A percentile compares a stretch with the other conserved stretches of the same genome.
Evolutionary conservation across 1,284 basidiomycete species (phyloP).

Genomic region (Anthracocystis setariae): DNA sequence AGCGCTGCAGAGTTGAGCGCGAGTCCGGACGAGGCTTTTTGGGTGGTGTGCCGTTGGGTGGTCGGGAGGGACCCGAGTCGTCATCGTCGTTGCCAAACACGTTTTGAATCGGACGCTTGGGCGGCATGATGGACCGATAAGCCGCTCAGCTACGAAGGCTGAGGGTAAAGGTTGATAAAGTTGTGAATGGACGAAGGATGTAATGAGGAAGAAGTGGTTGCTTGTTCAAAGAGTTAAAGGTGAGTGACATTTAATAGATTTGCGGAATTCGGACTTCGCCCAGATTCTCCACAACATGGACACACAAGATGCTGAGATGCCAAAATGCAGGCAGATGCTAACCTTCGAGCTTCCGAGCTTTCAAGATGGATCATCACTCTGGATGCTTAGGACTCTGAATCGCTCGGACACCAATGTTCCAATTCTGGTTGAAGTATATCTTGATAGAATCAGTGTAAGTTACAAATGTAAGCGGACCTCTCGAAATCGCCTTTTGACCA

Average conservation of each 20-base stretch:
- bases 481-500: neutral
- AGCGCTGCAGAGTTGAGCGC: constrained; percentile 8
- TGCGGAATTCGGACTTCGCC: neutral
- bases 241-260: neutral
- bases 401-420: too few species aligned
- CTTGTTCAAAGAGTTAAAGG: constrained; percentile 6
- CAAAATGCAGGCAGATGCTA: too few species aligned
- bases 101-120: constrained; percentile 45
- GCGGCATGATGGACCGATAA: constrained; percentile 21
- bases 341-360: too few species aligned
- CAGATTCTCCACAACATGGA: too few species aligned
- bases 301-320: too few species aligned
- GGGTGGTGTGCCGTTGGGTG: constrained; percentile 30
- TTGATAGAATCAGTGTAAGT: neutral
- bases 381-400: too few species aligned
- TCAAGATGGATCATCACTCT: too few species aligned
- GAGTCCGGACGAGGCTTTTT: constrained; percentile 25
- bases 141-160: neutral
- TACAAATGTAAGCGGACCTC: neutral
- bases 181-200: neutral
- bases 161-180: neutral
- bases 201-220: neutral
- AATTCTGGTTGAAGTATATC: too few species aligned
- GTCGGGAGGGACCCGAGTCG: neutral
- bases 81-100: constrained; percentile 48